phyloP scores from a whole-genome alignment of 2,329 filamentous ascomycete genomes.

The Fusarium continuum region DNA sequence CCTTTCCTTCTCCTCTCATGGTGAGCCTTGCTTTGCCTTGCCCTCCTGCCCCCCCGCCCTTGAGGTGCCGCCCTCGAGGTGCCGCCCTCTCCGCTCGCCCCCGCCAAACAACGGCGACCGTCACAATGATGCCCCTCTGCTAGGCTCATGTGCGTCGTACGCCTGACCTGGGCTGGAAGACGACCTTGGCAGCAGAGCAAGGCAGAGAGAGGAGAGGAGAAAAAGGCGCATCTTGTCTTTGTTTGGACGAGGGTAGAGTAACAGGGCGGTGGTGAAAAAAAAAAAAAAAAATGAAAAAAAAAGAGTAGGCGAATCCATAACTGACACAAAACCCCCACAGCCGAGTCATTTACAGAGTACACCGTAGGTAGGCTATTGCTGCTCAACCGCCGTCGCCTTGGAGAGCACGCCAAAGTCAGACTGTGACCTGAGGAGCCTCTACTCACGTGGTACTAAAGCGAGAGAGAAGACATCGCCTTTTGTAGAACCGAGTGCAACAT shows the following conservation, averaged over 20 bases:
- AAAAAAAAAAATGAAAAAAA: too few species aligned
- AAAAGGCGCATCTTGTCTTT: constrained; percentile 21
- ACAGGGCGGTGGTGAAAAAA: neutral
- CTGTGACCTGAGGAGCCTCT: constrained; percentile 1
- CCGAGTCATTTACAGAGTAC: constrained; percentile 30
- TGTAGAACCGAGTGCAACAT: constrained; percentile 6
- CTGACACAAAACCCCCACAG: constrained; percentile 31
- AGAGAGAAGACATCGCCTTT: neutral
- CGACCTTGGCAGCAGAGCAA: constrained; percentile 13
- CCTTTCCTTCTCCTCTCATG: constrained; percentile 25
- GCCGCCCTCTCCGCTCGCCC: constrained; percentile 19
- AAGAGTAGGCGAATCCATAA: constrained; percentile 15
- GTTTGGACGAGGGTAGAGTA: neutral
- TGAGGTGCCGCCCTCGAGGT: too few species aligned
- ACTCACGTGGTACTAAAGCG: constrained; percentile 26
- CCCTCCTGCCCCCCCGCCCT: too few species aligned
- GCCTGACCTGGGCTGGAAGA: constrained; percentile 29
- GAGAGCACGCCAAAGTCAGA: constrained; percentile 8
- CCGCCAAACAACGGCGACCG: constrained; percentile 13
- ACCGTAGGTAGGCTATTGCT: neutral
- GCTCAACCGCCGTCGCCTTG: constrained; percentile 1
- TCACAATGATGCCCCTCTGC: constrained; percentile 29
- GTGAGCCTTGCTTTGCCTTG: constrained; percentile 35
- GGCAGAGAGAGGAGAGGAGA: neutral
- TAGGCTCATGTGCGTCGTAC: constrained; percentile 24